Evolutionary conservation across 2,329 filamentous ascomycete genomes (phyloP), one percentile per base, ranked within the genome.

Genomic region (Nothopassalora personata): DNA sequence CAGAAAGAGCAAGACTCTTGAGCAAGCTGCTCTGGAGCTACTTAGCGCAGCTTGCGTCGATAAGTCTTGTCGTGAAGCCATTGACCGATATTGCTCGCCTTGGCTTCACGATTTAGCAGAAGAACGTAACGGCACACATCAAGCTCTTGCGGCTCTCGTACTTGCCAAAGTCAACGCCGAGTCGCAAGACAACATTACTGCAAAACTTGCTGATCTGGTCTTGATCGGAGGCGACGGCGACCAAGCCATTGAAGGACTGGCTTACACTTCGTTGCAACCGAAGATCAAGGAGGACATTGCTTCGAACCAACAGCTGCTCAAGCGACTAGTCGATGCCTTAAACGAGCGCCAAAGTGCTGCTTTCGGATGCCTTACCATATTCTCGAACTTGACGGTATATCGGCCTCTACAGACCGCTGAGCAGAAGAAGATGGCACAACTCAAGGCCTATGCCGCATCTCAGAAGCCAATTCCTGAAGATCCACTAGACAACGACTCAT

Each of bases 361-460:
- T 0, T 97, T 96, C 70, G 93, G 93, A 51, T 89, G 86, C 18
- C 80, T 99, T 45, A 96, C 89, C 70, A 88, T 97, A 56, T 83
- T 97, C 64, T 80, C 85, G 56, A 97, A 97, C 70, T 78, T 99
- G 54, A 96, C 91, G 13, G 81, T 83, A 31, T 97, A 96, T 71
- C 82, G 84, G 45, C 91, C 91, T 6, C 79, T 80, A 7, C 80
- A 92, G 45, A 87, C 90, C 0, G 93, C 97, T 63, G 94, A 99
- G 74, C 88, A 97, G 68, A 94, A 93, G 77, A 91, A 90, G 70
- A 90, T 99, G 77, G 84, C 84, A 5, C 90, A 99, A 72, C 82
- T 99, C 48, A 97, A 96, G 77, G 90, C 91, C 1, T 99, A 97
- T 68, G 94, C 94, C 13, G 90, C 96, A 70, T 89, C 91, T 0